Base-by-base conservation (phyloP, 257 asterid genomes). In the Nicotiana obtusifolia region DNA sequence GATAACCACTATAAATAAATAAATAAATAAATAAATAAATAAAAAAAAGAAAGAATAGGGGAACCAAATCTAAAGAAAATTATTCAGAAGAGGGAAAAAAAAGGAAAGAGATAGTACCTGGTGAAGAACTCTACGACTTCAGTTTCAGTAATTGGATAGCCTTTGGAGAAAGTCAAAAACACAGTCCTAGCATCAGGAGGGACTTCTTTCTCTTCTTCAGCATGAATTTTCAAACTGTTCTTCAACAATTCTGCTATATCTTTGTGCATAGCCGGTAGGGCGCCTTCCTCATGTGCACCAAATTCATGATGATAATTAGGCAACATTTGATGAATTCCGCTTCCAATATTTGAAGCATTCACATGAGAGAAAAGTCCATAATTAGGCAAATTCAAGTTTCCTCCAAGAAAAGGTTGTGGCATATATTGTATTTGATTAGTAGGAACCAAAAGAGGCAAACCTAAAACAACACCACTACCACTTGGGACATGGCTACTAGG, bases 131-230 rank as follows among this genome's bases (percentile, higher is more conserved):
- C 94, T 28, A 78, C 67, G 2, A 94, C 85, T 88, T 95, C 98
- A 14, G 77, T 60, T 78, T 86, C 92, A 0, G 85, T 7, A 0
- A 89, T 84, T 2, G 97, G 98, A 68, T 91, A 95, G 0, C 98
- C 98, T 41, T 86, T 90, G 11, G 98, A 92, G 56, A 95, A 95
- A 0, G 97, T 93, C 83, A 95, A 80, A 87, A 92, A 95, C 7
- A 94, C 85, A 0, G 98, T 93, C 62, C 97, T 87, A 1, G 92
- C 95, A 69, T 90, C 97, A 3, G 94, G 83, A 7, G 84, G 64
- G 5, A 84, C 80, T 10, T 83, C 89, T 20, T 56, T 44, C 28
- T 61, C 90, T 11, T 82, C 82, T 47, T 53, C 81, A 9, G 10
- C 76, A 26, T 31, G 19, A 9, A 73, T 5, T 19, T 54, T 81